Conservation (phyloP, 2,329 filamentous ascomycete genomes). For the Penicillium fuscoglaucum region DNA sequence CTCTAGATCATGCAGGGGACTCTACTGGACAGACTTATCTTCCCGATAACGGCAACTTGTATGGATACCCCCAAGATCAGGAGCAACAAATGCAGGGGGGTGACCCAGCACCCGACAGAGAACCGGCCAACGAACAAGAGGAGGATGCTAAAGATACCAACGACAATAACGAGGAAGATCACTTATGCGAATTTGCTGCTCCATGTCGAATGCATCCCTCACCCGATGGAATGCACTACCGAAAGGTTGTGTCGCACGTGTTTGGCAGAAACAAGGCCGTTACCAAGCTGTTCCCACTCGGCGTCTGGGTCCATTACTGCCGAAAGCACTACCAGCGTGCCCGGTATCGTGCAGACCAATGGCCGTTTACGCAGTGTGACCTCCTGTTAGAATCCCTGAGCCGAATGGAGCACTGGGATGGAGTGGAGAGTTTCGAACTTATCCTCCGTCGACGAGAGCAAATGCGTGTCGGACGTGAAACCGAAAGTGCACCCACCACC, state of each 20-base stretch:
- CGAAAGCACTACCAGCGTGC: slow-evolving; percentile 80
- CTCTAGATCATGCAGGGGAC: background rate
- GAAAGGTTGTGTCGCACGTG: slow-evolving; percentile 78
- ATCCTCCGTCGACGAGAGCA: slow-evolving; percentile 24
- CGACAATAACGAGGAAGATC: background rate
- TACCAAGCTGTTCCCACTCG: slow-evolving; percentile 67
- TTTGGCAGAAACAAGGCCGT: slow-evolving; percentile 81
- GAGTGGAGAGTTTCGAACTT: slow-evolving; percentile 62
- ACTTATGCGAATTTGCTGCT: slow-evolving; percentile 15
- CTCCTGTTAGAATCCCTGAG: slow-evolving; percentile 64
- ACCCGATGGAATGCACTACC: slow-evolving; percentile 50
- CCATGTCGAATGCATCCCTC: slow-evolving; percentile 21
- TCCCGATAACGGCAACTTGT: background rate
- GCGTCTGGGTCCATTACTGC: slow-evolving; percentile 75
- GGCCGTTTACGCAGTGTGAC: slow-evolving; percentile 61
- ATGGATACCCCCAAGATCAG: background rate
- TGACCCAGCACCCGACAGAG: background rate
- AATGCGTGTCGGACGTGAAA: slow-evolving; percentile 44
- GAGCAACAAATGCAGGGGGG: background rate
- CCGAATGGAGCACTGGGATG: slow-evolving; percentile 63
- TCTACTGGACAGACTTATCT: background rate
- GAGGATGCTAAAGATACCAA: background rate
- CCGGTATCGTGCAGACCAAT: slow-evolving; percentile 65
- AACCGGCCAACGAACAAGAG: background rate
- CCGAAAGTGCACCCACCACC: background rate